Base-by-base conservation (phyloP, 2,329 filamentous ascomycete species). In the Pyrenophora teres region DNA sequence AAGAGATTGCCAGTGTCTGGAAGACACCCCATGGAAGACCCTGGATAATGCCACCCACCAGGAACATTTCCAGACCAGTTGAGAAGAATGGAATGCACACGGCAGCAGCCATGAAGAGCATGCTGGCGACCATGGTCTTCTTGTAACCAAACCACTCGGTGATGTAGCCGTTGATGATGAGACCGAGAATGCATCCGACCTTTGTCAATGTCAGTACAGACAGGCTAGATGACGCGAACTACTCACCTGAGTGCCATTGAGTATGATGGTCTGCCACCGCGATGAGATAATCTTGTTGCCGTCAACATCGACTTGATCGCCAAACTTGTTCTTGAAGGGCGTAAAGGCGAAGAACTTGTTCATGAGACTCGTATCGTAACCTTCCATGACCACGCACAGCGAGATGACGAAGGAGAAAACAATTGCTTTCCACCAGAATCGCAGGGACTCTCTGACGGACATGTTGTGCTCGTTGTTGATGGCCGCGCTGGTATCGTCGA, bases 341-440 rank as follows among this genome's bases (percentile, higher is more conserved):
- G 69, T 68, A 44, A 76, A 76, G 19, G 67, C 76, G 56, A 83
- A 91, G 65, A 92, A 90, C 72, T 90, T 91, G 77, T 87, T 89
- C 71, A 92, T 85, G 50, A 94, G 77, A 62, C 83, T 85, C 50
- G 92, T 80, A 69, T 95, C 90, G 75, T 91, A 94, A 13, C 89
- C 90, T 72, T 95, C 90, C 91, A 96, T 96, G 61, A 84, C 84
- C 67, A 95, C 92, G 70, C 87, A 90, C 0, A 89, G 91, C 9
- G 89, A 93, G 70, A 96, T 91, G 57, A 94, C 77, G 42, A 94
- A 69, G 65, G 87, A 90, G 88, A 89, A 96, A 13, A 78, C 80
- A 49, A 94, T 86, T 16, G 90, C 91, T 77, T 94, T 92, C 55
- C 89, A 90, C 70, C 95, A 96, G 23, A 92, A 80, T 63, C 79